Evolutionary conservation across 2,329 filamentous ascomycete genomes (phyloP).

Genomic region (Colletotrichum tropicicola): DNA sequence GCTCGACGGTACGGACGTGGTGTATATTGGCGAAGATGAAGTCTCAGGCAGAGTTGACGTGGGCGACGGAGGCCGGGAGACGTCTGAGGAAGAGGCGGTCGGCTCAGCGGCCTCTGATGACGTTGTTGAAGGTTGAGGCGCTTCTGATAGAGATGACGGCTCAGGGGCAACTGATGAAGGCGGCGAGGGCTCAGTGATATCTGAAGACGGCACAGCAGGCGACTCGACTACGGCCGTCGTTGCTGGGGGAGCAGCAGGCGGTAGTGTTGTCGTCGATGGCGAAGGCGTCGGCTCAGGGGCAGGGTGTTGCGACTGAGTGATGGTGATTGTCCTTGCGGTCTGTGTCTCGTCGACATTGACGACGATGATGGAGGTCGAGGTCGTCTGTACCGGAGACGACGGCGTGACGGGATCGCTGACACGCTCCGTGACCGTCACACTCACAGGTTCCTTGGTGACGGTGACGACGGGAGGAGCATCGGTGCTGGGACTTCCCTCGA

Average conservation of each 20-base stretch:
- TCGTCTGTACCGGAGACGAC: constrained; percentile 30
- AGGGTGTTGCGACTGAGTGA: constrained; percentile 10
- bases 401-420: constrained; percentile 39
- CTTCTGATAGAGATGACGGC: not conserved
- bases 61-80: not conserved
- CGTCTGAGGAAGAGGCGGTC: not conserved
- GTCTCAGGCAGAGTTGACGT: not conserved
- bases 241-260: not conserved
- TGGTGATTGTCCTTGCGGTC: constrained; percentile 13
- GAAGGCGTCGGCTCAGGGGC: not conserved
- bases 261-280: not conserved
- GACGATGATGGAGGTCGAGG: constrained; percentile 40
- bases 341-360: constrained; percentile 37
- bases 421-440: constrained; percentile 38
- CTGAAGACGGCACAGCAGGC: not conserved
- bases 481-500: constrained; percentile 34
- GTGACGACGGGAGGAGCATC: constrained; percentile 35
- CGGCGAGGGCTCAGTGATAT: not conserved
- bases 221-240: not conserved
- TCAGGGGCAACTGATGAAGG: not conserved
- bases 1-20: not conserved
- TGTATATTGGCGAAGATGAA: not conserved
- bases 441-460: constrained; percentile 37
- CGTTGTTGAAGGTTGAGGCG: not conserved
- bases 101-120: not conserved